Conservation (phyloP, 140 eudicot genomes). For the Anethum foeniculum region DNA sequence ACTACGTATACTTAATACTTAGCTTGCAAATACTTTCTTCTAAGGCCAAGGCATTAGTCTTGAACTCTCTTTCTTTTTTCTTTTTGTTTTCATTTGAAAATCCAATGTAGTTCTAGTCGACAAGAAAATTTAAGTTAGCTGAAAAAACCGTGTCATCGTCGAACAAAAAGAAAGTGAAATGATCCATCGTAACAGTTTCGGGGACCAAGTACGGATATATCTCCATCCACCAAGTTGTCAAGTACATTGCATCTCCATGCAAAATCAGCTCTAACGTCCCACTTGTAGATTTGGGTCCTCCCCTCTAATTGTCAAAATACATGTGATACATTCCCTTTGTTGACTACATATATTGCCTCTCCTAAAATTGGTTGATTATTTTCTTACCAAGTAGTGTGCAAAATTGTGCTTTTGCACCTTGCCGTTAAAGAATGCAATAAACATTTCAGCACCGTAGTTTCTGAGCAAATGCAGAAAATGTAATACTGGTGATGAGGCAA, state of each 20-base stretch:
- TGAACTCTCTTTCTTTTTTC: no score
- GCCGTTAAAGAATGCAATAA: not conserved
- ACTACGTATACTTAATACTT: no score
- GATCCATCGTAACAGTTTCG: not conserved
- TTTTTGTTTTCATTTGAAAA: no score
- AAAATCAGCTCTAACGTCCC: not conserved
- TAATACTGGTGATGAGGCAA: not conserved
- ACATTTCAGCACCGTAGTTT: not conserved
- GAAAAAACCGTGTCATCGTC: not conserved
- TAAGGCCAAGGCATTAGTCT: no score
- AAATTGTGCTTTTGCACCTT: not conserved
- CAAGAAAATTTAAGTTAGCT: not conserved
- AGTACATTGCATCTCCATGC: not conserved
- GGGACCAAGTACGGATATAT: not conserved
- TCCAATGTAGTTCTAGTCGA: not conserved
- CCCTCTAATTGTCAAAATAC: not conserved
- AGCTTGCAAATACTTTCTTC: no score
- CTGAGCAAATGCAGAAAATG: not conserved
- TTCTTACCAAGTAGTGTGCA: not conserved
- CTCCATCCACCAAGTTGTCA: not conserved
- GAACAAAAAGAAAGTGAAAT: not conserved
- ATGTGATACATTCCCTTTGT: not conserved
- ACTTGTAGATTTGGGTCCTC: not conserved
- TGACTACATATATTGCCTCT: not conserved
- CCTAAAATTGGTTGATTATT: no score